Evolutionary conservation across 148 eudicot species (phyloP).

Genomic region (Simmondsia chinensis): DNA sequence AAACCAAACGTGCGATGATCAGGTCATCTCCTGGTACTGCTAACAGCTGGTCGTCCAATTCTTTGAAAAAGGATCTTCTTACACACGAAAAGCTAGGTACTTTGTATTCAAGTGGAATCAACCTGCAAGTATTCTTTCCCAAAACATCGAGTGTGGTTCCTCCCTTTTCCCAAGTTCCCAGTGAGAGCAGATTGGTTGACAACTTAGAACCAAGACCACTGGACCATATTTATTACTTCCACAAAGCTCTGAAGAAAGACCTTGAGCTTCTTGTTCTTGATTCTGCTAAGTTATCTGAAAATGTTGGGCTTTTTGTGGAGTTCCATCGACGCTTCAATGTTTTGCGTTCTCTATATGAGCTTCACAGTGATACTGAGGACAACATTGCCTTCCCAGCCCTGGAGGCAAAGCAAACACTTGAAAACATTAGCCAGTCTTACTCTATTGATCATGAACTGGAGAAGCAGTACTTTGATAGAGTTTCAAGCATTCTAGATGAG

Average conservation of each 20-base stretch:
- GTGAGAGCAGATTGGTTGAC: slow-evolving; percentile 15
- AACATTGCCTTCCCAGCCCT: slow-evolving; percentile 83
- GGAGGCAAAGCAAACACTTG: slow-evolving; percentile 54
- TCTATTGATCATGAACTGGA: slow-evolving; percentile 77
- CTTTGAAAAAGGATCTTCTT: slow-evolving; percentile 15
- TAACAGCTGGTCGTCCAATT: slow-evolving; percentile 13
- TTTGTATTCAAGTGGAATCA: slow-evolving; percentile 31
- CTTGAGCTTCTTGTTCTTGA: slow-evolving; percentile 50
- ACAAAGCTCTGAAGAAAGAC: slow-evolving; percentile 82
- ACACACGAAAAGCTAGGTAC: slow-evolving; percentile 19
- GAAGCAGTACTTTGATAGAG: slow-evolving; percentile 39
- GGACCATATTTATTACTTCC: slow-evolving; percentile 69
- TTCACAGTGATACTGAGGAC: slow-evolving; percentile 88
- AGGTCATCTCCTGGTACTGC: slow-evolving; percentile 5
- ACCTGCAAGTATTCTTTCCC: slow-evolving; percentile 37
- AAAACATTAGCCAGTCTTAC: slow-evolving; percentile 67
- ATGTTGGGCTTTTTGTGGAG: slow-evolving; percentile 33
- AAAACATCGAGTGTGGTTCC: slow-evolving; percentile 15
- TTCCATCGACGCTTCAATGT: slow-evolving; percentile 45
- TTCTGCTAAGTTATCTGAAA: slow-evolving; percentile 47
- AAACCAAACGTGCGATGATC: slow-evolving; percentile 1
- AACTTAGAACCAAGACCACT: slow-evolving; percentile 58
- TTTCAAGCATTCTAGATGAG: slow-evolving; percentile 47
- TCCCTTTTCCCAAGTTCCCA: slow-evolving; percentile 20
- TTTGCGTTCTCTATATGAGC: slow-evolving; percentile 38